Evolutionary conservation across 768 basidiomycete genomes (phyloP), one percentile per base, ranked within the genome.

Genomic region (Obba rivulosa): DNA sequence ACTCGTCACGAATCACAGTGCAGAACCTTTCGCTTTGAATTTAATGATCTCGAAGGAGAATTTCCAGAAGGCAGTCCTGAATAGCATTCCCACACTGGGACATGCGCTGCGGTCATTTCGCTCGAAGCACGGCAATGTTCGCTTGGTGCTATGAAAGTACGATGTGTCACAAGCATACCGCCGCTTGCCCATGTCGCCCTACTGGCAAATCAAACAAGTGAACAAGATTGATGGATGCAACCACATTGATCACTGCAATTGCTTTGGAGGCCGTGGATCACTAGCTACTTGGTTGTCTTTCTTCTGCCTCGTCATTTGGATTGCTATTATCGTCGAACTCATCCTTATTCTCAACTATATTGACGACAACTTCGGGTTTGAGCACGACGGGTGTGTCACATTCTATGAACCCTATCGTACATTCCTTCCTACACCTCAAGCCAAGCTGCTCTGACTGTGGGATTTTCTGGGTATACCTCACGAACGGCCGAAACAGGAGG

Each of bases 391-490:
- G n/a, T n/a, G n/a, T 14, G 48, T 66, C 1, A 18, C 43, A 0
- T 59, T 31, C 20, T 75, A 73, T 51, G 39, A 34, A 8, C 66
- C 63, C 0, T 72, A 74, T 52, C 17, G 56, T 0, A 37, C 24
- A 1, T 34, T 20, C 13, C 48, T 66, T 16, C 73, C 73, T 0
- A 8, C 45, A 0, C 56, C 60, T 8, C 74, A 76, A 54, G 60
- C 48, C 2, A 20, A 35, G 2, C 60, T 75, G 1, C 66, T 77
- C 0, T 34, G 31, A 2, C 62, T 76, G 1, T 75, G 68, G 65
- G 74, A 76, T 53, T 38, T 60, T 1, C 53, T 75, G 14, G 63
- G 68, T 0, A 57, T 74, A 10, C 71, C 70, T 0, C 71, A 75
- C 53, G 62, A 70, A 13, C 47, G 58, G 11, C 28, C 43, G 3